These are phyloP conservation scores for Trichoderma sp. DNA, from an alignment of 2,329 filamentous ascomycete genomes.

Conservation along the genomic window DNA sequence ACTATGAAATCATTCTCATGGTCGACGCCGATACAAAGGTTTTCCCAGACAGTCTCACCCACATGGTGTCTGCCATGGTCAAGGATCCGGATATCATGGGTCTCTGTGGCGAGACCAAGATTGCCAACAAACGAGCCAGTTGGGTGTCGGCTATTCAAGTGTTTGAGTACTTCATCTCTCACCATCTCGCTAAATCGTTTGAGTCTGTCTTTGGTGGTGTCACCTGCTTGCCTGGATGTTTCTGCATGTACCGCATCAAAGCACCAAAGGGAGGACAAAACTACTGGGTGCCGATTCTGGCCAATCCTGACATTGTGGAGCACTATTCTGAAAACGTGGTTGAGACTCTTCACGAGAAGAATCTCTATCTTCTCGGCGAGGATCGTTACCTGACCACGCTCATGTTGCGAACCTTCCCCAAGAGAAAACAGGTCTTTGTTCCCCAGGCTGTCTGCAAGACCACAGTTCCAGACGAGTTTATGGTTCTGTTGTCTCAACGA, in stretches of 20 bases:
- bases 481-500: constrained; percentile 87
- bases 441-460: constrained; percentile 99
- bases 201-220: constrained; percentile 99
- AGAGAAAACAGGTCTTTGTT: constrained; percentile 97
- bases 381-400: constrained; percentile 94
- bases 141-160: constrained; percentile 99
- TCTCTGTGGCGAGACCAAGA: constrained; percentile 97
- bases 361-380: constrained; percentile 84
- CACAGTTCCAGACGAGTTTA: constrained; percentile 89
- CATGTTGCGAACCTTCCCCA: constrained; percentile 98
- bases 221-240: constrained; percentile 95
- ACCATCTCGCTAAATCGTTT: constrained; percentile 95
- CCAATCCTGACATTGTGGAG: constrained; percentile 97
- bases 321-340: constrained; percentile 99
- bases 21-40: constrained; percentile 99
- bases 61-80: constrained; percentile 99
- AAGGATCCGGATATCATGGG: constrained; percentile 99
- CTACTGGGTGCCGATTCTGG: constrained; percentile 98
- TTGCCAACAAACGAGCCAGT: constrained; percentile 91
- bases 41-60: constrained; percentile 95
- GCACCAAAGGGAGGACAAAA: constrained; percentile 97
- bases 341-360: constrained; percentile 97
- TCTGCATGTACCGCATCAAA: constrained; percentile 99
- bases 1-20: constrained; percentile 97
- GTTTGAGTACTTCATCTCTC: constrained; percentile 99